Percentiles rank a stretch among this genome's conserved stretches.
These are phyloP conservation scores for Fusarium domesticum DNA, from an alignment of 2,329 filamentous ascomycete species.

Conservation along the genomic window DNA sequence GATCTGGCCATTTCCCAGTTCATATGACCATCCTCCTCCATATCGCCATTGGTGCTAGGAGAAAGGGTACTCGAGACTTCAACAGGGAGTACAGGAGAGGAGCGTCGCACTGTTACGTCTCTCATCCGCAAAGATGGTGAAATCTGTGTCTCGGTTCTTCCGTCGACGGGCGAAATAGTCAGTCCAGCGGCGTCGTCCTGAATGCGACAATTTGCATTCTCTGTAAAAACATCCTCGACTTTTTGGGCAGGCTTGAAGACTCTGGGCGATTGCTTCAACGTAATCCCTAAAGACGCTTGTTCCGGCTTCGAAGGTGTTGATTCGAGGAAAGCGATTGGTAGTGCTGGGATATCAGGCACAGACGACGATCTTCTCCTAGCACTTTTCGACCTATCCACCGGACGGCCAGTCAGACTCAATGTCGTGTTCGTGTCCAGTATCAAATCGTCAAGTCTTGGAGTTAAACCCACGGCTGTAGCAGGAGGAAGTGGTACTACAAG, in stretches of 20 bases:
- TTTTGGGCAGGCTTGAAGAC: neutral
- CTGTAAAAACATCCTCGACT: too few relatives aligned
- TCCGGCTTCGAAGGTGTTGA: neutral
- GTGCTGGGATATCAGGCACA: slow-evolving; percentile 24
- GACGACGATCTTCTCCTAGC: slow-evolving; percentile 28
- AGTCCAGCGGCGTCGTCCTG: neutral
- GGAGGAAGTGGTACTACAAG: slow-evolving; percentile 51
- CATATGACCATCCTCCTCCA: slow-evolving; percentile 41
- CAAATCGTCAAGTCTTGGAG: slow-evolving; percentile 37
- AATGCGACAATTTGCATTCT: neutral
- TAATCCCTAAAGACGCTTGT: neutral
- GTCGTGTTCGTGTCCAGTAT: slow-evolving; percentile 5
- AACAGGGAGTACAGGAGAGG: slow-evolving; percentile 49
- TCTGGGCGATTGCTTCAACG: neutral
- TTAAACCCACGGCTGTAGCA: slow-evolving; percentile 38
- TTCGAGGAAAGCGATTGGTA: slow-evolving; percentile 9
- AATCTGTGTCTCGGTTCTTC: neutral
- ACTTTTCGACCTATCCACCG: slow-evolving; percentile 11
- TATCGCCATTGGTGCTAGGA: slow-evolving; percentile 35
- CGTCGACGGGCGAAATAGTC: neutral
- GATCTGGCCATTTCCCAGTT: slow-evolving; percentile 53
- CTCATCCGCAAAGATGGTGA: slow-evolving; percentile 3
- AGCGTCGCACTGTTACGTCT: slow-evolving; percentile 37
- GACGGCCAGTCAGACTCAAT: slow-evolving; percentile 46
- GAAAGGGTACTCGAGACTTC: slow-evolving; percentile 33